A percentile compares a stretch with the other conserved stretches of the same genome.
Conservation (phyloP, 495 filamentous ascomycete species). For the Penicillium flavigenum region DNA sequence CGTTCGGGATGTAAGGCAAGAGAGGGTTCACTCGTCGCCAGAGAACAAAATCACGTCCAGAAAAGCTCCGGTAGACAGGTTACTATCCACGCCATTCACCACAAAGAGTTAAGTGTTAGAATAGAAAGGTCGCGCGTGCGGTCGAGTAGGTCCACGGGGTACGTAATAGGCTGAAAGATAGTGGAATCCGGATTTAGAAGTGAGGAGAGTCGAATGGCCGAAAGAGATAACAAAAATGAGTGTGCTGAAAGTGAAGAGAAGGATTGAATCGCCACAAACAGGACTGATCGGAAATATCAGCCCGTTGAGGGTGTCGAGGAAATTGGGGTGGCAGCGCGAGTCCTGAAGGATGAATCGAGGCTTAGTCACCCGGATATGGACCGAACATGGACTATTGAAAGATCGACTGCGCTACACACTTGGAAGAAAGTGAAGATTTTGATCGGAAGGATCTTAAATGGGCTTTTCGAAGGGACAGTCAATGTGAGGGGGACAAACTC, state of each 20-base stretch:
- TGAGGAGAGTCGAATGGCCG: background rate
- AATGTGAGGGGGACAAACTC: background rate
- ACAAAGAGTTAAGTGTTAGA: background rate
- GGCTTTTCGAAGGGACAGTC: background rate
- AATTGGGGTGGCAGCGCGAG: conserved; percentile 6
- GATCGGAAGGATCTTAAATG: background rate
- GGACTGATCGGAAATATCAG: conserved; percentile 12
- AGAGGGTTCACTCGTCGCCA: conserved; percentile 4
- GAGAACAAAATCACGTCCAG: conserved; percentile 16
- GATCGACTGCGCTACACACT: conserved; percentile 9
- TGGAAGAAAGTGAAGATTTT: background rate
- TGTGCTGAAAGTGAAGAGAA: background rate
- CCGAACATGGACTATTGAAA: background rate
- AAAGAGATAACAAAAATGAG: conserved; percentile 1
- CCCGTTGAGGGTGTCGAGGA: conserved; percentile 4
- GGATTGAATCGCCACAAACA: conserved; percentile 9
- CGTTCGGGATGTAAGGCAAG: conserved; percentile 22
- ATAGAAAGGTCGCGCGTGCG: conserved; percentile 22
- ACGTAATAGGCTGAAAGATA: conserved; percentile 8
- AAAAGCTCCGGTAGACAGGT: conserved; percentile 8
- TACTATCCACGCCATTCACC: conserved; percentile 25
- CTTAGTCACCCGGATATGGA: conserved; percentile 11
- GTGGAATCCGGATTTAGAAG: background rate
- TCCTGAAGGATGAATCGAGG: background rate
- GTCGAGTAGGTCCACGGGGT: conserved; percentile 6